Percentiles rank a stretch among this genome's conserved stretches.
phyloP scores from a whole-genome alignment of 2,329 filamentous ascomycete genomes.

The Aspergillus chevalieri region DNA sequence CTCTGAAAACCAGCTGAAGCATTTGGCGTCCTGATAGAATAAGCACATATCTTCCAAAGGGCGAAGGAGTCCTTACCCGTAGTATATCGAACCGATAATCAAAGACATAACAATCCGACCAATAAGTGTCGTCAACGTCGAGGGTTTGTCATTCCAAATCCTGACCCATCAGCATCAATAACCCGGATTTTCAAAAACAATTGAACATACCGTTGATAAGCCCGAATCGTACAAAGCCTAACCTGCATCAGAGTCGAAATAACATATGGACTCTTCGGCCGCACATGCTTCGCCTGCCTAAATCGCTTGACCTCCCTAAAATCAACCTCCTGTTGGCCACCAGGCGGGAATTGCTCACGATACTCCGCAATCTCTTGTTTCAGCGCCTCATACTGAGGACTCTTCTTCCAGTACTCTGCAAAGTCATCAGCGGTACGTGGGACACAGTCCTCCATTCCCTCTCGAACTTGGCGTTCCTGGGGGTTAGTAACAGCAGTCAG shows the following conservation, averaged over 20 bases:
- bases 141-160: constrained; percentile 66
- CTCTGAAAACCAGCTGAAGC: constrained; percentile 69
- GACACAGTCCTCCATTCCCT: constrained; percentile 56
- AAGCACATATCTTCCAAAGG: constrained; percentile 1
- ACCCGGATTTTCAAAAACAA: no score
- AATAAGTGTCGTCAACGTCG: constrained; percentile 60
- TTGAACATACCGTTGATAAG: constrained; percentile 55
- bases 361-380: constrained; percentile 30
- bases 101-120: constrained; percentile 70
- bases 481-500: constrained; percentile 64
- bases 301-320: constrained; percentile 27
- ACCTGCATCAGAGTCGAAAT: constrained; percentile 72
- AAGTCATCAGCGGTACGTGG: constrained; percentile 66
- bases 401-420: constrained; percentile 45
- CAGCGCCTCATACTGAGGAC: constrained; percentile 24
- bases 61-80: constrained; percentile 13
- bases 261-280: constrained; percentile 58
- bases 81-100: constrained; percentile 60
- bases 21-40: constrained; percentile 62
- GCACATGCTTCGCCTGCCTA: constrained; percentile 33
- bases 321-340: constrained; percentile 24
- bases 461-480: constrained; percentile 48
- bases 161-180: constrained; percentile 25
- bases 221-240: constrained; percentile 72
- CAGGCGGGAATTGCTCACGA: constrained; percentile 25